Evolutionary conservation across 2,329 filamentous ascomycete genomes (phyloP).

Genomic region (Pyrenochaeta sp.): DNA sequence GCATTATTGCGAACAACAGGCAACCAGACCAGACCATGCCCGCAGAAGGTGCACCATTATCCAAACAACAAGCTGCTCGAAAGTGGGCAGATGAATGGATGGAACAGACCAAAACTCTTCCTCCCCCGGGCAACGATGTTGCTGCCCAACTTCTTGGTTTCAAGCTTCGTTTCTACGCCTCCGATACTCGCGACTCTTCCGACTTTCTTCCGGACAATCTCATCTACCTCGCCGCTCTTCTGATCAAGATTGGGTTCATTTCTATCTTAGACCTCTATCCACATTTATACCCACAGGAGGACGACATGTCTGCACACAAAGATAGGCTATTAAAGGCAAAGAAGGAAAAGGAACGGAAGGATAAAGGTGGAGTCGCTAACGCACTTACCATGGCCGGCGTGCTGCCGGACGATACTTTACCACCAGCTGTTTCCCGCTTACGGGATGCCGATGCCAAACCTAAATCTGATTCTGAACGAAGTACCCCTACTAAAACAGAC

Average conservation of each 20-base stretch:
- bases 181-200: conserved; percentile 73
- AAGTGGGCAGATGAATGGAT: conserved; percentile 71
- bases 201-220: conserved; percentile 91
- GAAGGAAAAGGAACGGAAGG: conserved; percentile 74
- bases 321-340: conserved; percentile 72
- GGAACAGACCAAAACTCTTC: conserved; percentile 78
- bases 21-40: conserved; percentile 42
- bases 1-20: conserved; percentile 58
- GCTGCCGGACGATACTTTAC: conserved; percentile 79
- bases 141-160: conserved; percentile 96
- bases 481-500: conserved; percentile 52
- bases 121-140: conserved; percentile 85
- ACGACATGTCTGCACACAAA: conserved; percentile 79
- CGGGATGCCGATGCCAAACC: conserved; percentile 66
- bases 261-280: conserved; percentile 90
- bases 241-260: conserved; percentile 97
- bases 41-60: conserved; percentile 23
- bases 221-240: conserved; percentile 86
- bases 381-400: conserved; percentile 88
- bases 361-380: conserved; percentile 75
- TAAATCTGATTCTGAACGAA: conserved; percentile 56
- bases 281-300: conserved; percentile 86
- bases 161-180: conserved; percentile 95
- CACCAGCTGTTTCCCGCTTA: conserved; percentile 49
- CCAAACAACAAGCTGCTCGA: conserved; percentile 54